Base-by-base conservation (phyloP, 2,329 filamentous ascomycete genomes). In the Epichloe festucae region DNA sequence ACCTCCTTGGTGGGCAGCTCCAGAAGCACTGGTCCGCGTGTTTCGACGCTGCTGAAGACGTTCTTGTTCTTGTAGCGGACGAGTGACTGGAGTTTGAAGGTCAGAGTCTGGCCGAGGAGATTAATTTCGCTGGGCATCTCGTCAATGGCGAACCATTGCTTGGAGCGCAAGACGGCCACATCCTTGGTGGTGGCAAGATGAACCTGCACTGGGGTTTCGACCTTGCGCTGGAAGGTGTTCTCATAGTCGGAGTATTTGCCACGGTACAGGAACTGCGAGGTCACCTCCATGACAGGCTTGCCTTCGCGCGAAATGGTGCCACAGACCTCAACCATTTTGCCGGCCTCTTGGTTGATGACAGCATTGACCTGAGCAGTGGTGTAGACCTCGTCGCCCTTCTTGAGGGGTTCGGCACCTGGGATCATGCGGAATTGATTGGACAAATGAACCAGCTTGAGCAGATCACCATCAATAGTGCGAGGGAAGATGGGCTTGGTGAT, bases 251-350 rank as follows among this genome's bases (percentile, higher is more conserved):
- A 86, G 72, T 98, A 98, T 34, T 78, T 77, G 52, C 93, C 93
- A 48, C 94, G 85, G 76, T 98, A 98, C 62, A 98, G 70, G 78
- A 98, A 98, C 69, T 98, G 93, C 56, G 89, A 96, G 12, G 90
- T 97, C 31, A 98, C 93, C 66, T 98, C 89, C 93, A 98, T 98
- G 56, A 98, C 89, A 5, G 89, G 77, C 67, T 87, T 70, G 27
- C 85, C 85, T 50, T 90, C 82, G 43, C 93, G 85, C 50, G 79
- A 85, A 62, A 98, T 95, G 5, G 93, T 98, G 56, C 93, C 93
- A 63, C 90, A 96, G n/a, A 98, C 91, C 70, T 98, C 94, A 17
- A 98, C 94, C 90, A 98, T 96, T 77, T 98, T 98, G 46, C 93
- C 93, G 54, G 93, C 89, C 14, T 95, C 89, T 68, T 98, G 90